Evolutionary conservation across 116 monocot genomes (phyloP).

Genomic region (Dioscorea cayenensis): DNA sequence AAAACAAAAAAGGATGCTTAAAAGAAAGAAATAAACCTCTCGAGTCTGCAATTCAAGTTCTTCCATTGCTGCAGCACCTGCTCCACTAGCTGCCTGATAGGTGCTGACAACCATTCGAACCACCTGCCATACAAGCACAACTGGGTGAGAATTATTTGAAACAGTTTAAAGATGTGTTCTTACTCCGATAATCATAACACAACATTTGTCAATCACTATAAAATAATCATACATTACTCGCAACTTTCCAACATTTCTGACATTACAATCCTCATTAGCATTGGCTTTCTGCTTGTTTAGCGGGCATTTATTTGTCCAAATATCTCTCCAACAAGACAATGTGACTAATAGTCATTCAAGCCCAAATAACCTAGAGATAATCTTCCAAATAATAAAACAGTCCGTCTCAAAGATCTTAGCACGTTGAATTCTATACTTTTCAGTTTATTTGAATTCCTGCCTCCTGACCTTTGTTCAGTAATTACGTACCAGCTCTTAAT

Average conservation of each 20-base stretch:
- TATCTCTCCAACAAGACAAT: too few species aligned
- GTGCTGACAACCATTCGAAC: conserved; percentile 96
- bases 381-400: too few species aligned
- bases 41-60: conserved; percentile 83
- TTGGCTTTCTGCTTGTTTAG: too few species aligned
- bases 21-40: conserved; percentile 46
- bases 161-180: neutral
- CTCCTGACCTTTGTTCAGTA: too few species aligned
- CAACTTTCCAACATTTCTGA: neutral
- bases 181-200: too few species aligned
- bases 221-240: neutral
- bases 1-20: neutral
- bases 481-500: too few species aligned
- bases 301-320: too few species aligned
- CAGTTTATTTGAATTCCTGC: too few species aligned
- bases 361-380: too few species aligned
- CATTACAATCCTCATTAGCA: neutral
- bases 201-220: neutral
- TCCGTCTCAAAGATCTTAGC: too few species aligned
- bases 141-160: neutral
- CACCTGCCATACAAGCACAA: conserved; percentile 31
- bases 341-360: too few species aligned
- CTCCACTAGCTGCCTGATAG: conserved; percentile 98
- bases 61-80: conserved; percentile 98
- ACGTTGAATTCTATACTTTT: too few species aligned